Base-by-base conservation (phyloP, 2,329 filamentous ascomycete genomes). In the Alternaria hordeiaustralica region DNA sequence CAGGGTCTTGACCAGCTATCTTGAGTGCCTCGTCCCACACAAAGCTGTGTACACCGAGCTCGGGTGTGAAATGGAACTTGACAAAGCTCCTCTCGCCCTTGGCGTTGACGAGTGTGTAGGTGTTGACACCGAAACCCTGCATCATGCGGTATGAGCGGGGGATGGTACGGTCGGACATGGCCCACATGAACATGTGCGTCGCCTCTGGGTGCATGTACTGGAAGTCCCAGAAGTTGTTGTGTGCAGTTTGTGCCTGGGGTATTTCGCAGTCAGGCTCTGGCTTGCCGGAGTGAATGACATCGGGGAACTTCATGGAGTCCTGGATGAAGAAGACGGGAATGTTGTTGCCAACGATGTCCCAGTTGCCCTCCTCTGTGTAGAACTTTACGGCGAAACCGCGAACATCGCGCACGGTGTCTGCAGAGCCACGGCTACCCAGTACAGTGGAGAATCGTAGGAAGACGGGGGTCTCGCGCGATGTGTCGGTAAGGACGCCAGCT, bases 111-210 rank as follows among this genome's bases (percentile, higher is more conserved):
- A 94, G 84, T 0, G 87, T 91, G 71, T 85, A 95, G 0, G 92
- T 94, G 79, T 95, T 94, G 70, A 95, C 92, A 58, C 92, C 92
- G 61, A 94, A 95, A 0, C 92, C 92, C 69, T 95, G 91, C 90
- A 95, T 94, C 91, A 94, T 94, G 23, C 92, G 88, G 80, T 86
- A 94, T 0, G 90, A 92, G 3, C 90, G 87, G 2, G 92, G 92
- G 60, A 93, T 93, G 0, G 85, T 84, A 26, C 91, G 86, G 75
- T 94, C 92, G 9, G 88, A 91, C 89, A 93, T 92, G 28, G 88
- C 83, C 91, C 92, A 94, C 84, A 92, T 88, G 70, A 87, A 91
- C 90, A 93, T 93, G 77, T 94, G 91, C 0, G 90, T 92, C 0
- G 90, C 87, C 76, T 95, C 91, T 0, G 87, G 82, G 71, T 93